Evolutionary conservation across 2,329 filamentous ascomycete species (phyloP).

Genomic region (Gaeumannomyces tritici): DNA sequence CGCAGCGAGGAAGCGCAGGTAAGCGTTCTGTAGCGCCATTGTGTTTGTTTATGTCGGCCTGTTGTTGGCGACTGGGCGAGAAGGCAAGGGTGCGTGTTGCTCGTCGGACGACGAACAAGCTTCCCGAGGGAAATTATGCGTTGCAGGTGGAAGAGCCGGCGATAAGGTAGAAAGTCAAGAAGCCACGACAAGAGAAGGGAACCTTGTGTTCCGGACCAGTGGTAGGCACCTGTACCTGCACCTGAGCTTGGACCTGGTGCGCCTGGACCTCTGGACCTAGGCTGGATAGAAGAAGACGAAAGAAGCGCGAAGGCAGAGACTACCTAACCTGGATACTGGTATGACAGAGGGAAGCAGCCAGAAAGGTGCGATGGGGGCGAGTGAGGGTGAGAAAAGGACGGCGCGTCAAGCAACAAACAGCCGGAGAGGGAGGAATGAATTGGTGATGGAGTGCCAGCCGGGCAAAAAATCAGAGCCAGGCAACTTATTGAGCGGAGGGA

Average conservation of each 20-base stretch:
- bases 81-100: neutral
- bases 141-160: neutral
- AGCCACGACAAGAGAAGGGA: neutral
- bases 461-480: neutral
- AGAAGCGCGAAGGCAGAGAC: no score
- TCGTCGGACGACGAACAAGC: no score
- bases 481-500: neutral
- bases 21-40: conserved; percentile 45
- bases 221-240: neutral
- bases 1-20: conserved; percentile 63
- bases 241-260: neutral
- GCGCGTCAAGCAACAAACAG: neutral
- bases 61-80: neutral
- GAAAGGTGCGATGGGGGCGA: neutral
- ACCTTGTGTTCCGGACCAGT: neutral
- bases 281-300: no score
- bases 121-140: neutral
- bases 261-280: no score
- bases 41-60: conserved; percentile 5
- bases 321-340: no score
- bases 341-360: neutral
- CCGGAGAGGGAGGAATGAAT: neutral
- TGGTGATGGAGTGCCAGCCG: neutral
- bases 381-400: neutral
- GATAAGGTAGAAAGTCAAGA: neutral